Conservation (phyloP, 2,329 filamentous ascomycete genomes). For the Pyrenophora seminiperda region DNA sequence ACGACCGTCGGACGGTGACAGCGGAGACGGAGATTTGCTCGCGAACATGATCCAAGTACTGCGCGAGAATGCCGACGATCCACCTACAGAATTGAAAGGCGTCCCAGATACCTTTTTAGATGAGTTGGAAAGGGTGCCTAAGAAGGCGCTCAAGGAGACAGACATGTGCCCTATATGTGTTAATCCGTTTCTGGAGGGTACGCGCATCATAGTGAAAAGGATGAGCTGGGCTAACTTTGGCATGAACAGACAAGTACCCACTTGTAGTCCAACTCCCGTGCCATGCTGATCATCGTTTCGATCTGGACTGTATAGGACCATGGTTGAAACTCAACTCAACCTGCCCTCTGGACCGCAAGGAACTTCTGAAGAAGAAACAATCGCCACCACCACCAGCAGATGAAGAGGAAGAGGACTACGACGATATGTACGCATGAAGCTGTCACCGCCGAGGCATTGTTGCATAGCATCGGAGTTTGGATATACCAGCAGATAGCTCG, state of each 20-base stretch:
- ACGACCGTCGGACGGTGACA: constrained; percentile 40
- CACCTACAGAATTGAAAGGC: constrained; percentile 64
- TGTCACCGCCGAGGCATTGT: neutral
- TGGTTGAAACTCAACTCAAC: constrained; percentile 69
- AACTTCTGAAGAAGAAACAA: constrained; percentile 61
- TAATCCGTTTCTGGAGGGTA: constrained; percentile 65
- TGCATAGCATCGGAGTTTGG: constrained; percentile 13
- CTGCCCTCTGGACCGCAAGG: constrained; percentile 66
- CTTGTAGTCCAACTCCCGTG: constrained; percentile 67
- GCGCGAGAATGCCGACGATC: constrained; percentile 61
- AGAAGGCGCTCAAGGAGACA: constrained; percentile 57
- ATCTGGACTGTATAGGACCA: constrained; percentile 67
- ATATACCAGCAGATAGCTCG: constrained; percentile 9
- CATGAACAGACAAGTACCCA: constrained; percentile 59
- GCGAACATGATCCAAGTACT: constrained; percentile 61
- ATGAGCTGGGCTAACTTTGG: constrained; percentile 23
- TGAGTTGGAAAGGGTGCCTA: constrained; percentile 64
- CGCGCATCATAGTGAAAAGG: neutral
- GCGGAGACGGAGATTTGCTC: constrained; percentile 52
- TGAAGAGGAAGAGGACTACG: constrained; percentile 58
- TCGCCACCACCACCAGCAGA: constrained; percentile 52
- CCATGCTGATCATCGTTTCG: constrained; percentile 65
- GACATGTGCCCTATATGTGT: constrained; percentile 66
- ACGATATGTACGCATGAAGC: constrained; percentile 56
- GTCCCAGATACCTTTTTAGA: constrained; percentile 66